A percentile compares a stretch with the other conserved stretches of the same genome.
Conservation (phyloP, 768 basidiomycete genomes). For the Lactarius sp. region DNA sequence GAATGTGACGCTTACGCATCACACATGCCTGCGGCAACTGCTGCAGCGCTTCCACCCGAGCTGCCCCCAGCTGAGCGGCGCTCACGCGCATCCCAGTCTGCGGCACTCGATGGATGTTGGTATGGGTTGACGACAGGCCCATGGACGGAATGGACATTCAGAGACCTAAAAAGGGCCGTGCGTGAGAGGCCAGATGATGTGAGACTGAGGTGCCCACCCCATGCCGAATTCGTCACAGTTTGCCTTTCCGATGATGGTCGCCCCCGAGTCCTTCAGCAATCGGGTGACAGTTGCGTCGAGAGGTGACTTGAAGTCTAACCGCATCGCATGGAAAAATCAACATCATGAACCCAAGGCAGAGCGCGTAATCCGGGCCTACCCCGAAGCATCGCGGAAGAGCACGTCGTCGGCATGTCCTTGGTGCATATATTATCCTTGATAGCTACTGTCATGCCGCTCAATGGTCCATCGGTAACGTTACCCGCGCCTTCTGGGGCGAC, state of each 20-base stretch:
- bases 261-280: conserved; percentile 57
- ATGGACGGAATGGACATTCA: conserved; percentile 67
- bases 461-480: conserved; percentile 26
- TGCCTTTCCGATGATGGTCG: conserved; percentile 77
- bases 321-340: background rate
- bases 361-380: conserved; percentile 36
- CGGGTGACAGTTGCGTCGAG: conserved; percentile 84
- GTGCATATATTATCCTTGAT: conserved; percentile 90
- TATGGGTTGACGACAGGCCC: conserved; percentile 81
- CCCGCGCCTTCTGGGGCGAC: conserved; percentile 18
- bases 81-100: conserved; percentile 33
- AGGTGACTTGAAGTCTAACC: conserved; percentile 65
- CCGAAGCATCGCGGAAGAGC: conserved; percentile 70
- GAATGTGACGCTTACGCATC: conserved; percentile 56
- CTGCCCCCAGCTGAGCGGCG: conserved; percentile 81
- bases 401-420: conserved; percentile 57
- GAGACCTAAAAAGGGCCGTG: conserved; percentile 46
- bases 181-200: background rate
- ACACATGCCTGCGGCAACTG: conserved; percentile 81
- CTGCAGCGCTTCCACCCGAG: conserved; percentile 92
- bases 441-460: conserved; percentile 51
- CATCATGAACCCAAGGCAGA: background rate
- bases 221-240: conserved; percentile 99
- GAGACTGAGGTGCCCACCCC: conserved; percentile 53
- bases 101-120: conserved; percentile 28